Conservation (phyloP, 1,284 basidiomycete genomes). For the Leccinum solheimii region DNA sequence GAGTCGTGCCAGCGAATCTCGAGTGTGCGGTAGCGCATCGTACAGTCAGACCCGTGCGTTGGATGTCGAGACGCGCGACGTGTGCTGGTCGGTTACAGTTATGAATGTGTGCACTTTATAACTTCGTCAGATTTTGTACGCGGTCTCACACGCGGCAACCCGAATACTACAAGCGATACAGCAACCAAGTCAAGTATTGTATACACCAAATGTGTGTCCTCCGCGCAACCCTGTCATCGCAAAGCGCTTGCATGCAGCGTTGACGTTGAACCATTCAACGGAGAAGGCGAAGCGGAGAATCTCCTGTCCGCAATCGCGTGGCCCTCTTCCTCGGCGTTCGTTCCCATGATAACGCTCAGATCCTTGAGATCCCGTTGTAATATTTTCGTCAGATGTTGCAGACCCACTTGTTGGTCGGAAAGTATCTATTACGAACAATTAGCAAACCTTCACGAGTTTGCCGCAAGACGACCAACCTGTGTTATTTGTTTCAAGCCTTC, state of each 20-base stretch:
- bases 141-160: constrained; percentile 25
- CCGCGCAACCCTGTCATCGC: constrained; percentile 21
- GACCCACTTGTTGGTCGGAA: constrained; percentile 75
- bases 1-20: constrained; percentile 95
- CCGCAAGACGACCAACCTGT: constrained; percentile 49
- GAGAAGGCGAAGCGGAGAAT: constrained; percentile 28
- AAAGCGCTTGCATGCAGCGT: constrained; percentile 41
- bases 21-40: constrained; percentile 80
- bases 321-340: constrained; percentile 37
- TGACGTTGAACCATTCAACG: constrained; percentile 30
- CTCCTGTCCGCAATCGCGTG: constrained; percentile 27
- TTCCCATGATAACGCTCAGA: constrained; percentile 68
- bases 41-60: constrained; percentile 1
- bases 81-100: background rate
- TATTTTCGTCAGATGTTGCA: constrained; percentile 78
- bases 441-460: background rate
- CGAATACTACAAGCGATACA: constrained; percentile 3
- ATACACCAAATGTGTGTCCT: constrained; percentile 12
- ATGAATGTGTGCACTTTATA: constrained; percentile 7
- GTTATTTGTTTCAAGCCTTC: constrained; percentile 77
- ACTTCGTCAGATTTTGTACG: background rate
- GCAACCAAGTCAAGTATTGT: constrained; percentile 6
- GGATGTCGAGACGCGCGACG: constrained; percentile 1
- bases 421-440: constrained; percentile 55
- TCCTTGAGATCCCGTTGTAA: constrained; percentile 69